phyloP scores from a whole-genome alignment of 805 yeast species.

The Barnettozyma pratensis region DNA sequence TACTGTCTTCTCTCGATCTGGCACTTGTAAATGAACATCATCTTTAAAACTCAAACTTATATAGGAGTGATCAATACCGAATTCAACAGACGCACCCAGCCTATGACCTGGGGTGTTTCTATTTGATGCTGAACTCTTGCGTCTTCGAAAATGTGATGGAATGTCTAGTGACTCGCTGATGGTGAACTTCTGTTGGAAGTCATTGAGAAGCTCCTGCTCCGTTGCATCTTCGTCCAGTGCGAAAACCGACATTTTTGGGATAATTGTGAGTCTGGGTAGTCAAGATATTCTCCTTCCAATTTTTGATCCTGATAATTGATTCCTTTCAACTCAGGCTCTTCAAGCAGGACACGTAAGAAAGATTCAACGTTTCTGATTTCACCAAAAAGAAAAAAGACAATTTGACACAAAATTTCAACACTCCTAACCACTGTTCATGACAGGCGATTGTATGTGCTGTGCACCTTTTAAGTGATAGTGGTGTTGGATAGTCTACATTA shows the following conservation, averaged over 20 bases:
- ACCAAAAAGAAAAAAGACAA: too few species aligned
- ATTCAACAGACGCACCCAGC: conserved; percentile 45
- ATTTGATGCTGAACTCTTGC: conserved; percentile 22
- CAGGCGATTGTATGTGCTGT: too few species aligned
- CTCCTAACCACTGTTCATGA: too few species aligned
- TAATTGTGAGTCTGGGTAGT: not conserved
- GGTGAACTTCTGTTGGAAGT: conserved; percentile 15
- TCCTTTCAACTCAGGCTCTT: too few species aligned
- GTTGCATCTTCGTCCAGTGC: conserved; percentile 19
- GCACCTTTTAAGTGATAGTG: too few species aligned
- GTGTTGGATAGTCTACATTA: too few species aligned
- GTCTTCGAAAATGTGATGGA: conserved; percentile 12
- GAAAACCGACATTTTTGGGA: conserved; percentile 17
- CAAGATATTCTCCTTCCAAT: not conserved
- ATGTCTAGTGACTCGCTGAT: conserved; percentile 16
- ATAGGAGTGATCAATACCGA: conserved; percentile 39
- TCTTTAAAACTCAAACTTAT: conserved; percentile 10
- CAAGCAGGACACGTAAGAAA: too few species aligned
- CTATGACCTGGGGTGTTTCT: conserved; percentile 25
- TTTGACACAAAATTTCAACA: too few species aligned
- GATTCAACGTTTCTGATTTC: too few species aligned
- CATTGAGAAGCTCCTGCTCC: conserved; percentile 11
- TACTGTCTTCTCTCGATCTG: not conserved
- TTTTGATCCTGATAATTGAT: too few species aligned
- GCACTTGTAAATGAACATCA: not conserved